These are phyloP conservation scores for Hypholoma sublateritium DNA, from an alignment of 768 basidiomycete species.

Conservation along the genomic window DNA sequence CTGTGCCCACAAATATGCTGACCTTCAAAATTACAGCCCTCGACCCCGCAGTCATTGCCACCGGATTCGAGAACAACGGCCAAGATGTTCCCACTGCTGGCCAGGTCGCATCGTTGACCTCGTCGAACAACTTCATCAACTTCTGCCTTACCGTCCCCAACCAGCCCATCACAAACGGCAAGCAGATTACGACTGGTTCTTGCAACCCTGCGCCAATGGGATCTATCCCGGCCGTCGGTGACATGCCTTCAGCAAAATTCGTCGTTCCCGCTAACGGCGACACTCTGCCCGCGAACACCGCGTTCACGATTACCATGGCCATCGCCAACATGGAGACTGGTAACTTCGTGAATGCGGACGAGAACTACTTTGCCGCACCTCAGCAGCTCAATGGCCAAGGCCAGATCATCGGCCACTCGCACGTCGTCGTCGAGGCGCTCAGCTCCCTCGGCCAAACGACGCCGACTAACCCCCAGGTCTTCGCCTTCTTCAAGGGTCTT, in stretches of 20 bases:
- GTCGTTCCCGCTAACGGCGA: slow-evolving; percentile 43
- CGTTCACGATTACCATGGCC: slow-evolving; percentile 53
- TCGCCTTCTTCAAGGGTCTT: slow-evolving; percentile 60
- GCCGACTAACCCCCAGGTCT: slow-evolving; percentile 47
- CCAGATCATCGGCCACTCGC: slow-evolving; percentile 55
- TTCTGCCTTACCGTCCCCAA: slow-evolving; percentile 47
- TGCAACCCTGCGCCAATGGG: slow-evolving; percentile 67
- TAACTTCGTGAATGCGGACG: slow-evolving; percentile 54
- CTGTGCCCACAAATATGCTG: not conserved
- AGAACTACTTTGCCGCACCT: slow-evolving; percentile 57
- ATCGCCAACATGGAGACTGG: slow-evolving; percentile 51
- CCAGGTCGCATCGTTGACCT: slow-evolving; percentile 50
- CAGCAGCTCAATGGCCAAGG: slow-evolving; percentile 54
- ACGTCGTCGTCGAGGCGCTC: slow-evolving; percentile 57
- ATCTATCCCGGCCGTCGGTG: slow-evolving; percentile 45
- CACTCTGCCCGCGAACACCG: slow-evolving; percentile 41
- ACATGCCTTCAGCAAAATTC: slow-evolving; percentile 54
- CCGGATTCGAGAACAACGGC: slow-evolving; percentile 50
- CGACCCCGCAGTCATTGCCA: slow-evolving; percentile 43
- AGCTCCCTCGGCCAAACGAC: slow-evolving; percentile 43
- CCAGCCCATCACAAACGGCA: slow-evolving; percentile 54
- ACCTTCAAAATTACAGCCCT: slow-evolving; percentile 31
- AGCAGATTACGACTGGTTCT: slow-evolving; percentile 48
- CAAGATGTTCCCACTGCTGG: slow-evolving; percentile 40
- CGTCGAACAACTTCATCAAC: slow-evolving; percentile 69